Evolutionary conservation across 306 rosid species (phyloP), one percentile per base, ranked within the genome.

Genomic region (Castanea sativa): DNA sequence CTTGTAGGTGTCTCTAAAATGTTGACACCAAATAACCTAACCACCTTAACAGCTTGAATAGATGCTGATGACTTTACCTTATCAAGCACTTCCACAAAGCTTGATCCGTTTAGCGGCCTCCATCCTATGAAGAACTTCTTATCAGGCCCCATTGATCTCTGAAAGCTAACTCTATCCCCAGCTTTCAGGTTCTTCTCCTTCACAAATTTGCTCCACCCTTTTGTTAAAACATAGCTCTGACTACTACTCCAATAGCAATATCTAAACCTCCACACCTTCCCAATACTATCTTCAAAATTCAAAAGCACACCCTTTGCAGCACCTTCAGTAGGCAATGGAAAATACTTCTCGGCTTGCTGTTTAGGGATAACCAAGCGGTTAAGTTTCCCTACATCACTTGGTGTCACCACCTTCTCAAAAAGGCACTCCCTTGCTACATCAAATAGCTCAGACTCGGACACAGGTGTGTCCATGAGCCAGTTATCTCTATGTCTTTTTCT

Each of bases 201-300:
- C 25, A 86, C 89, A 75, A 83, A 86, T 27, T 85, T 80, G 63
- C 76, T 80, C 87, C 89, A 86, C 4, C 89, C 89, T 67, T 78
- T 86, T 2, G 85, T 86, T 73, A 86, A 69, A 69, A 86, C 89
- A 35, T 83, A 83, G 69, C 87, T 86, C 51, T 83, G 87, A 32
- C 89, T 86, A 23, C 89, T 86, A 7, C 83, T 75, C 89, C 89
- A 86, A 64, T 80, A 86, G 52, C 85, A 86, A 57, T 86, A 86
- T 33, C 89, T 56, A 64, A 86, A 78, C 77, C 87, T 79, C 87
- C 87, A 86, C 1, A 83, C 79, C 18, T 83, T 83, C 58, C 85
- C 85, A 13, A 30, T 30, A 20, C 27, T 58, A 60, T 85, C 88
- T 78, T 82, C 87, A 5, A 85, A 76, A 55, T 71, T 83, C 60